Evolutionary conservation across 768 basidiomycete species (phyloP).

Genomic region (Neoboletus brunneissimus): DNA sequence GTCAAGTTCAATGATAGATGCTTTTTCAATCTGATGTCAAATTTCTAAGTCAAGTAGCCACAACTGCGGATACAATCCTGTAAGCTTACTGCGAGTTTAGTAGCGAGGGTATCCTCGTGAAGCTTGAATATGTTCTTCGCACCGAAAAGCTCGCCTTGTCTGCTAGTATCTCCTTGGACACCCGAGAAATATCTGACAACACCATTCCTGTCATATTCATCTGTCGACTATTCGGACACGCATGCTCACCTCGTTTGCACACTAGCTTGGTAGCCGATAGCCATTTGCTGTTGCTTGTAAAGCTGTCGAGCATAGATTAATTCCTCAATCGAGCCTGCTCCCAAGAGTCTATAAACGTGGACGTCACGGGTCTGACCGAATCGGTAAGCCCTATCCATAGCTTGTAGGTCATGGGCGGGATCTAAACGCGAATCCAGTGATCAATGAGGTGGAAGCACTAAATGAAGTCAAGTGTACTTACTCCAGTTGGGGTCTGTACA

Average conservation of each 20-base stretch:
- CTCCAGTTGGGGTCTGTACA: slow-evolving; percentile 89
- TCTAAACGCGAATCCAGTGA: slow-evolving; percentile 47
- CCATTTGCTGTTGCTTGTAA: slow-evolving; percentile 93
- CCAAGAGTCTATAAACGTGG: slow-evolving; percentile 76
- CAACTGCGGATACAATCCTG: neutral
- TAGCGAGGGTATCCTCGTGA: slow-evolving; percentile 65
- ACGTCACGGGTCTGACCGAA: slow-evolving; percentile 89
- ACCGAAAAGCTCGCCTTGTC: slow-evolving; percentile 83
- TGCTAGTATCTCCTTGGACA: slow-evolving; percentile 70
- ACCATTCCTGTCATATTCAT: neutral
- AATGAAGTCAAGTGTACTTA: slow-evolving; percentile 42
- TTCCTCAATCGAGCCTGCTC: slow-evolving; percentile 86
- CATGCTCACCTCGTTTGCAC: slow-evolving; percentile 68
- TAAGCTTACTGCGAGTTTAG: slow-evolving; percentile 63
- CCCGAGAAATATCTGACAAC: slow-evolving; percentile 69
- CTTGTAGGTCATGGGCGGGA: slow-evolving; percentile 92
- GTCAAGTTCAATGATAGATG: slow-evolving; percentile 69
- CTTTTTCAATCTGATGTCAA: slow-evolving; percentile 67
- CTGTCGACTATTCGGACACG: neutral
- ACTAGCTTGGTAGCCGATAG: slow-evolving; percentile 83
- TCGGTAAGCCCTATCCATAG: slow-evolving; percentile 84
- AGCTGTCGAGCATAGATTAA: slow-evolving; percentile 86
- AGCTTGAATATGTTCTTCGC: slow-evolving; percentile 82
- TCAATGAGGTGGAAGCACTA: neutral
- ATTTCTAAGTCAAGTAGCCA: neutral